phyloP scores from a whole-genome alignment of 345 rosid genomes.

The Turritis glabra region DNA sequence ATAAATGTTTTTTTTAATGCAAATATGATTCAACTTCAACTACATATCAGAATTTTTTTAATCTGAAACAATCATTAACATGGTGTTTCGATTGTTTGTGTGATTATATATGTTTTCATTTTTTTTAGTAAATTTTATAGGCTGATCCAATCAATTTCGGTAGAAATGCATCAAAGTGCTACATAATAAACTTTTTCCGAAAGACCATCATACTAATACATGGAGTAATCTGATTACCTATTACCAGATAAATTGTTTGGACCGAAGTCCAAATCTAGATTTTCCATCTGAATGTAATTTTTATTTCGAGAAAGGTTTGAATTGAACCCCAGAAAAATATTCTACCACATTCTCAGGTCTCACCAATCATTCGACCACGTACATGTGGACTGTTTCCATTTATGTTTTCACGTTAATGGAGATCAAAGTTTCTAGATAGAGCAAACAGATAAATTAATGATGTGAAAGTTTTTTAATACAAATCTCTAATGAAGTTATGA shows the following conservation, averaged over 20 bases:
- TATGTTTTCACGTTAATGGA: not conserved
- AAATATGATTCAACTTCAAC: not conserved
- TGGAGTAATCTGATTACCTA: too few species aligned
- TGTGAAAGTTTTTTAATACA: not conserved
- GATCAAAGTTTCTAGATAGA: not conserved
- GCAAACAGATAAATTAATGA: not conserved
- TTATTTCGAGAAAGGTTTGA: too few species aligned
- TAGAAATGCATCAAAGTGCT: too few species aligned
- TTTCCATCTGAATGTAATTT: too few species aligned
- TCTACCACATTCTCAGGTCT: not conserved
- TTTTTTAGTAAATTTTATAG: not conserved
- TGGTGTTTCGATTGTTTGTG: not conserved
- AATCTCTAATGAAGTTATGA: not conserved
- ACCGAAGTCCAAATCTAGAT: too few species aligned
- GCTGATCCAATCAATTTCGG: too few species aligned
- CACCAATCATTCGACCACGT: not conserved
- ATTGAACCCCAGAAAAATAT: too few species aligned
- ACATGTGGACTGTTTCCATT: not conserved
- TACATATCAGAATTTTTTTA: not conserved
- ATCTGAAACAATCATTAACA: not conserved
- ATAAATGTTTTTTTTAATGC: too few species aligned
- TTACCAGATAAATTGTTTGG: too few species aligned
- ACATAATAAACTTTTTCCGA: too few species aligned
- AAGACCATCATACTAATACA: too few species aligned
- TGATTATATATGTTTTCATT: not conserved